Evolutionary conservation across 1,139 yeast genomes (phyloP), one percentile per base, ranked within the genome.

Genomic region (Saccharomyces hybrid): DNA sequence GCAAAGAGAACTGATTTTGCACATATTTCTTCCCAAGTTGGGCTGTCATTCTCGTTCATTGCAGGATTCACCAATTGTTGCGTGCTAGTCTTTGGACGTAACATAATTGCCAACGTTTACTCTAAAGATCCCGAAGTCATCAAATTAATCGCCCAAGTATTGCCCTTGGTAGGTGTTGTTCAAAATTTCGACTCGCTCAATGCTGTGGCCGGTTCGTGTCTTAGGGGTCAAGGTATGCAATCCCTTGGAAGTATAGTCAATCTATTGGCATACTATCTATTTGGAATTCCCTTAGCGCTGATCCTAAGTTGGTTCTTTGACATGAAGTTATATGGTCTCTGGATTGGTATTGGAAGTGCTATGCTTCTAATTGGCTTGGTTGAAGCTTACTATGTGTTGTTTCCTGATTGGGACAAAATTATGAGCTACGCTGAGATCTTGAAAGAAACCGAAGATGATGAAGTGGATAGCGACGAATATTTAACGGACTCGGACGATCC

Each of bases 281-380:
- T 83, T 54, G 89, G 86, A 1, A 74, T 85, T 25, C 97, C 97
- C 0, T 66, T 88, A 27, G 90, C 91, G 0, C 69, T 87, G 55
- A 64, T 78, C 1, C 73, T 89, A 46, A 84, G 90, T 42, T 84
- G 84, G 67, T 68, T 73, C 32, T 71, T 74, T 7, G 79, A 79
- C 49, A 70, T 79, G 70, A 75, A 79, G 54, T 73, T 90, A 9
- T 68, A 72, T 28, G 98, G 98, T 0, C 73, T 93, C 53, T 93
- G 99, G 99, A 62, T 83, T n/a, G 97, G 97, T 6, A 81, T 89
- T 55, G 88, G 93, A 1, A 68, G 81, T 47, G 97, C 96, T 0
- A 78, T 90, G 78, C 68, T 83, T 41, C 61, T 82, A 34, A 89
- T 91, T 58, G 90, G 90, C 1, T 51, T 78, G 0, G 75, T 79